phyloP scores from a whole-genome alignment of 1,284 basidiomycete genomes.

The Malassezia slooffiae region DNA sequence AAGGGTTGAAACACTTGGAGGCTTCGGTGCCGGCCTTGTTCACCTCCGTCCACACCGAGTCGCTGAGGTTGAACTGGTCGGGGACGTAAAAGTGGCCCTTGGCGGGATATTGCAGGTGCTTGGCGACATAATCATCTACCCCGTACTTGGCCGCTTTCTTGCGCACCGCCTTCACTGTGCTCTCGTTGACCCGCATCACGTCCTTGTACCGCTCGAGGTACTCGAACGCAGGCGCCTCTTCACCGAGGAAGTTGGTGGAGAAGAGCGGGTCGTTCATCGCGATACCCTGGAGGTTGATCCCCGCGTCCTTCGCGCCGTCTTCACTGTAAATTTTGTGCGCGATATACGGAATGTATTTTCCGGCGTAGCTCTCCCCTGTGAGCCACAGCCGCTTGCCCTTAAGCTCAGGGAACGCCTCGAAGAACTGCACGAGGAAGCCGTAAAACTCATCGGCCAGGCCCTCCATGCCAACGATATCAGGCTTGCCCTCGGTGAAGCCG shows the following conservation, averaged over 20 bases:
- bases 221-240: conserved; percentile 26
- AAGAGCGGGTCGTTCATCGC: conserved; percentile 40
- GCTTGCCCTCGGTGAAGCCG: conserved; percentile 64
- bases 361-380: conserved; percentile 64
- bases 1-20: conserved; percentile 5
- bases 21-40: neutral
- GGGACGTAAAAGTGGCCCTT: conserved; percentile 14
- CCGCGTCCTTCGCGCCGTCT: conserved; percentile 2
- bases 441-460: conserved; percentile 46
- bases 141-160: conserved; percentile 17
- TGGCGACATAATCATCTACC: conserved; percentile 22
- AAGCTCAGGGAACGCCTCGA: conserved; percentile 23
- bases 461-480: conserved; percentile 52
- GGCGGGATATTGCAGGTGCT: conserved; percentile 37
- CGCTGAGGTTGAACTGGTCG: neutral
- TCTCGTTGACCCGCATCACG: conserved; percentile 16
- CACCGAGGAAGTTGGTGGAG: conserved; percentile 17
- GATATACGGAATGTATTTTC: conserved; percentile 96
- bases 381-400: conserved; percentile 22
- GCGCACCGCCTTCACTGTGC: conserved; percentile 18
- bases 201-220: conserved; percentile 10
- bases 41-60: neutral
- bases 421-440: conserved; percentile 34
- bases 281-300: conserved; percentile 37
- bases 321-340: conserved; percentile 26